Conservation (phyloP, 2,329 filamentous ascomycete species). For the Calonectria naviculata region DNA sequence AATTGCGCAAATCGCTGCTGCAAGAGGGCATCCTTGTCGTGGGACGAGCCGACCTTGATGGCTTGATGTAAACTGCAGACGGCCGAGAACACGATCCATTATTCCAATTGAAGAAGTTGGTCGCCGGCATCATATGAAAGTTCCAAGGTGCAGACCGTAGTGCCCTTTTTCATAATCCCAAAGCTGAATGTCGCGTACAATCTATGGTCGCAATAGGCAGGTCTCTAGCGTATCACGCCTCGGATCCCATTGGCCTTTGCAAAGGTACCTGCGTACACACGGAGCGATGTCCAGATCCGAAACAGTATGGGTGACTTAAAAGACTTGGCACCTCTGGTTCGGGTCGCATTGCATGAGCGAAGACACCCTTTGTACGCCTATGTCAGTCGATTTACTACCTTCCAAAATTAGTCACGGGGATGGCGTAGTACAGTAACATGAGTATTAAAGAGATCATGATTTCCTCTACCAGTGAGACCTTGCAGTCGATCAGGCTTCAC, state of each 20-base stretch:
- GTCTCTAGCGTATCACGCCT: background rate
- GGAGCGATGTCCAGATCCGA: background rate
- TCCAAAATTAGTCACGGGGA: background rate
- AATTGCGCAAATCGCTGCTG: background rate
- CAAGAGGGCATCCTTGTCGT: background rate
- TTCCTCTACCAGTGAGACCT: background rate
- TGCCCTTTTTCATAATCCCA: background rate
- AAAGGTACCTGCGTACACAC: constrained; percentile 3
- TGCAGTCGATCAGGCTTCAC: background rate
- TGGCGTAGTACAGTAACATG: background rate
- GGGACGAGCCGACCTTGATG: background rate
- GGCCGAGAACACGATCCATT: background rate
- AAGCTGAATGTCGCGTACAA: background rate
- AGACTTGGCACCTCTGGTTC: background rate
- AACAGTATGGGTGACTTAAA: background rate
- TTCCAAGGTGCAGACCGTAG: background rate
- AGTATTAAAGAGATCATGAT: background rate
- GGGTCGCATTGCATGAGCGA: background rate
- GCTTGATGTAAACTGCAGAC: no score
- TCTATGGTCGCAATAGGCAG: constrained; percentile 15
- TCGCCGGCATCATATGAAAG: background rate
- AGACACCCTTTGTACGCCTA: background rate
- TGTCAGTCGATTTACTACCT: background rate
- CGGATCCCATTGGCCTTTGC: background rate
- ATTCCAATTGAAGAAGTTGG: constrained; percentile 7